Percentiles rank a stretch among this genome's conserved stretches.
Evolutionary conservation across 75 land plant genomes (phyloP).

Genomic region (Sequoiadendron giganteum): DNA sequence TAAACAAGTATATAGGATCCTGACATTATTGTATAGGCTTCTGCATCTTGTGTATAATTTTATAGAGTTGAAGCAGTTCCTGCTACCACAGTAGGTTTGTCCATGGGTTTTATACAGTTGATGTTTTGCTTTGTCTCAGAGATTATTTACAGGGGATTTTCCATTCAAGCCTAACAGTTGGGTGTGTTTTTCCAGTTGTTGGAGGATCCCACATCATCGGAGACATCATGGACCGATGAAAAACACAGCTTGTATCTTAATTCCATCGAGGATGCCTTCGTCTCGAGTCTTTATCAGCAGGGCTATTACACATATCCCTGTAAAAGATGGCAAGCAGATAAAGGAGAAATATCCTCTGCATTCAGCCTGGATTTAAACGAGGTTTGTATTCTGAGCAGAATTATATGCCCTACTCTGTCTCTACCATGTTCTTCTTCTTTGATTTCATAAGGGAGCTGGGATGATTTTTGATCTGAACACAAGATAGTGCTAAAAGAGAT

Average conservation of each 20-base stretch:
- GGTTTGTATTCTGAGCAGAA: neutral
- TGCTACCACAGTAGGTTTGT: no score
- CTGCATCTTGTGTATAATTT: no score
- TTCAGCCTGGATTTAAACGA: neutral
- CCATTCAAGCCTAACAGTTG: neutral
- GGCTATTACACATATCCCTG: neutral
- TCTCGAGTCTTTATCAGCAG: neutral
- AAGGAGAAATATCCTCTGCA: neutral
- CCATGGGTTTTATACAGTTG: no score
- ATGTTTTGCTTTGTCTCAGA: neutral
- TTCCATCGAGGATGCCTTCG: slow-evolving; percentile 7
- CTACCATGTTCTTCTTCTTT: neutral
- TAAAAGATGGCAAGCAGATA: neutral
- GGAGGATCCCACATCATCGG: neutral
- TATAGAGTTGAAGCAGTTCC: no score
- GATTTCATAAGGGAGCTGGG: neutral
- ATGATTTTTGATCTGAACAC: neutral
- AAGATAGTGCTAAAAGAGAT: neutral
- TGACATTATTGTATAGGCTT: no score
- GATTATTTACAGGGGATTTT: neutral
- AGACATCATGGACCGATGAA: slow-evolving; percentile 3
- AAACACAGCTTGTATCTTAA: slow-evolving; percentile 5
- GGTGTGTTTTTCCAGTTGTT: neutral
- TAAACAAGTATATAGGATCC: no score
- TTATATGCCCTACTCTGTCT: neutral